These are phyloP conservation scores for Sporobolomyces roseus DNA, from an alignment of 768 basidiomycete species.

Conservation along the genomic window DNA sequence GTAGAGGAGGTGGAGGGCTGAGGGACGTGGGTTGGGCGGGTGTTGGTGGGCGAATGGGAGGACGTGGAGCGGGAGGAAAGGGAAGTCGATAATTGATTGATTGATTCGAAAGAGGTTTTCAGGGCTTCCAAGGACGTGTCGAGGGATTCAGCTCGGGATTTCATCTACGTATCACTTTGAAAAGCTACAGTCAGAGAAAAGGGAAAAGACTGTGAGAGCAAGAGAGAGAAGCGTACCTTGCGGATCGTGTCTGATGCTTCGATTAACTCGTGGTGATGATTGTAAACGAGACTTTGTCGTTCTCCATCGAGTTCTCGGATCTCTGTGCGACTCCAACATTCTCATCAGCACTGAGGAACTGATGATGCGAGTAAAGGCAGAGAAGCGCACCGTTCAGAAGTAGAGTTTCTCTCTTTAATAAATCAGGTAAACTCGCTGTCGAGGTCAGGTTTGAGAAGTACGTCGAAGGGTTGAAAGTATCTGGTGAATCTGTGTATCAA, in stretches of 20 bases:
- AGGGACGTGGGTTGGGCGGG: no score
- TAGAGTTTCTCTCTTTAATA: constrained; percentile 79
- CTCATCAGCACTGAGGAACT: no score
- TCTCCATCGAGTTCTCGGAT: constrained; percentile 83
- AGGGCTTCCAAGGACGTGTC: constrained; percentile 79
- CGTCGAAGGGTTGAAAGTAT: constrained; percentile 1
- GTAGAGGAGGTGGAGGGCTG: background rate
- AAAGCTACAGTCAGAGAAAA: background rate
- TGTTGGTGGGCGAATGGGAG: no score
- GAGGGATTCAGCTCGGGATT: constrained; percentile 74
- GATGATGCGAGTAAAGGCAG: no score
- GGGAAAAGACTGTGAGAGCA: background rate
- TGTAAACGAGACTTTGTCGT: constrained; percentile 84
- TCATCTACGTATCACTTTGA: constrained; percentile 60
- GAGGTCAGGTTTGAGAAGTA: constrained; percentile 11
- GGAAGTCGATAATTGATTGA: constrained; percentile 42
- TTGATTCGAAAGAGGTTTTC: constrained; percentile 39
- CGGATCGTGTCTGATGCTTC: constrained; percentile 89
- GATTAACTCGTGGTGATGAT: constrained; percentile 91
- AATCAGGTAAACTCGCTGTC: constrained; percentile 42
- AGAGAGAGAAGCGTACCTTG: constrained; percentile 56
- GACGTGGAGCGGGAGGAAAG: constrained; percentile 8
- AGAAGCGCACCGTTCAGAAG: constrained; percentile 60
- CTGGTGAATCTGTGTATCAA: constrained; percentile 8
- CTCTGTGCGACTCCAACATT: constrained; percentile 53